Evolutionary conservation across 257 asterid genomes (phyloP).

Genomic region (Eustoma russellianum): DNA sequence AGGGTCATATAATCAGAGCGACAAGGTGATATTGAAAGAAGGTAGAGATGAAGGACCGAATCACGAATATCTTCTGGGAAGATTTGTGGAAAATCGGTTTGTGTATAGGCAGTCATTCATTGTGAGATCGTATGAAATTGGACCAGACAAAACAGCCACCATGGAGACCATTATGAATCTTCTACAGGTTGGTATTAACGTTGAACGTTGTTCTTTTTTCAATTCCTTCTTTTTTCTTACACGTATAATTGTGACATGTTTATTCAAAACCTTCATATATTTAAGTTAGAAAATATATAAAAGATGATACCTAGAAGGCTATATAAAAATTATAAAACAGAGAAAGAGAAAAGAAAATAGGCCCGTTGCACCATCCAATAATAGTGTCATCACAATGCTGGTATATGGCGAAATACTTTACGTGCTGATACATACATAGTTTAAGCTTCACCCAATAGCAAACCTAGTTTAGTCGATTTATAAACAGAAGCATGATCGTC

Average conservation of each 20-base stretch:
- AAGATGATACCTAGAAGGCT: not conserved
- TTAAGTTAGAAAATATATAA: too few species aligned
- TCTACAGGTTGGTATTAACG: constrained; percentile 42
- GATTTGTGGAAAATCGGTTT: constrained; percentile 47
- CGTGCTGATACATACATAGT: too few species aligned
- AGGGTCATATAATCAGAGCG: constrained; percentile 12
- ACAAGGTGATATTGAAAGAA: constrained; percentile 8
- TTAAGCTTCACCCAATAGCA: too few species aligned
- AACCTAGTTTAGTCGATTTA: too few species aligned
- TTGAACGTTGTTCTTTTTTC: not conserved
- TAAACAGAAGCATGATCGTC: too few species aligned
- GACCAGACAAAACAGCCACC: constrained; percentile 85
- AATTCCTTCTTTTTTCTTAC: not conserved
- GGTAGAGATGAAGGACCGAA: constrained; percentile 14
- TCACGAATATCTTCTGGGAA: constrained; percentile 42
- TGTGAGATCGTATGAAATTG: constrained; percentile 86
- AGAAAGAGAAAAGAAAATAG: too few species aligned
- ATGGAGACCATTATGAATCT: constrained; percentile 93
- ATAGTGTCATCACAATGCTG: too few species aligned
- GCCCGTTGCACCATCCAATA: too few species aligned
- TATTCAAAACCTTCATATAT: too few species aligned
- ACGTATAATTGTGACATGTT: not conserved
- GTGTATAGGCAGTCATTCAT: constrained; percentile 67
- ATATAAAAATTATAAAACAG: too few species aligned
- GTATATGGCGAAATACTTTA: too few species aligned